These are phyloP conservation scores for Hyphopichia fennica DNA, from an alignment of 1,139 yeast genomes.

Conservation along the genomic window DNA sequence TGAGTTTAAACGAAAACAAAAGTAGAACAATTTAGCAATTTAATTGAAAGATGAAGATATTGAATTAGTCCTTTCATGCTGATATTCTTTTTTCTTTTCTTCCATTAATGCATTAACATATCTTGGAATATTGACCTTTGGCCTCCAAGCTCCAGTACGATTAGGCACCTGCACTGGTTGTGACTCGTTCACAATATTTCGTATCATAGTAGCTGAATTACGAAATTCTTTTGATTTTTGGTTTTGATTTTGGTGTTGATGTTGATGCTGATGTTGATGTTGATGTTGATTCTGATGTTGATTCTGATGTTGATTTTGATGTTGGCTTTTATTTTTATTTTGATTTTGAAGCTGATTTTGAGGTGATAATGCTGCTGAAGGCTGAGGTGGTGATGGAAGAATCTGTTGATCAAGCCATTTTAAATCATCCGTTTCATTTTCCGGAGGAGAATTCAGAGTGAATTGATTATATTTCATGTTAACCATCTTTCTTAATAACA, in stretches of 20 bases:
- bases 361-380: background rate
- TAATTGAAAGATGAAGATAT: conserved; percentile 3
- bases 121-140: conserved; percentile 19
- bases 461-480: conserved; percentile 6
- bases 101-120: conserved; percentile 14
- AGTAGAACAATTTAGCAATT: too few relatives aligned
- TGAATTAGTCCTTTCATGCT: conserved; percentile 3
- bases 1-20: too few relatives aligned
- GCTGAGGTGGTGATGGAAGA: conserved; percentile 1
- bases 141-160: conserved; percentile 17
- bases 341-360: background rate
- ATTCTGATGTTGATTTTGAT: background rate
- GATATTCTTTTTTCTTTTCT: conserved; percentile 10
- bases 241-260: background rate
- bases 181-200: conserved; percentile 14
- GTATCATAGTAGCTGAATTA: conserved; percentile 13
- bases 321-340: background rate
- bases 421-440: conserved; percentile 9
- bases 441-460: conserved; percentile 5
- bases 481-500: conserved; percentile 29
- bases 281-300: background rate
- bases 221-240: conserved; percentile 7
- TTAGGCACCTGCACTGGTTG: conserved; percentile 6
- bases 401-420: conserved; percentile 21
- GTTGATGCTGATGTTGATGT: background rate